phyloP scores from a whole-genome alignment of 140 eudicot species.

The Senecio squalidus region DNA sequence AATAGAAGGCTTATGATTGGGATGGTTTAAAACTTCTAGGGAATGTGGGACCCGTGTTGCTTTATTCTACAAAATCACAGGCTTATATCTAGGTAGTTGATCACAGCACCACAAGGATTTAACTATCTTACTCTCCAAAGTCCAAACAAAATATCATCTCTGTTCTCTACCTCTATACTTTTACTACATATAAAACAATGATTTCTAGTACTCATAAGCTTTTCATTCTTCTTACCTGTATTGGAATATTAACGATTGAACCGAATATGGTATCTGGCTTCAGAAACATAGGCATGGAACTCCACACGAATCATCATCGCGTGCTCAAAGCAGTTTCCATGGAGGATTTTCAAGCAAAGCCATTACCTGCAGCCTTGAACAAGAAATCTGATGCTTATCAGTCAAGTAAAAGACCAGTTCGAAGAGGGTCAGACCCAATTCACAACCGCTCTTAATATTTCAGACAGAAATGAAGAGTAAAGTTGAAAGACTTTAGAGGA shows the following conservation, averaged over 20 bases:
- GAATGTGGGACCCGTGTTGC: constrained; percentile 53
- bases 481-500: constrained; percentile 19
- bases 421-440: constrained; percentile 88
- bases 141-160: constrained; percentile 20
- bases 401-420: constrained; percentile 71
- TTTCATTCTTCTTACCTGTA: constrained; percentile 44
- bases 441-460: constrained; percentile 64
- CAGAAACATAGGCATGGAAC: constrained; percentile 39
- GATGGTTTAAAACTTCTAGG: constrained; percentile 47
- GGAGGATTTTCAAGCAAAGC: constrained; percentile 32
- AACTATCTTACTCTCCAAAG: constrained; percentile 31
- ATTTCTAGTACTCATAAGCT: constrained; percentile 25
- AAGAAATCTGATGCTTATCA: constrained; percentile 41
- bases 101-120: constrained; percentile 32
- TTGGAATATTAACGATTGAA: constrained; percentile 49
- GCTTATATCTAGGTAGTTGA: constrained; percentile 36
- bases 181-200: constrained; percentile 38
- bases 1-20: constrained; percentile 56
- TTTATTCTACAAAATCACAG: constrained; percentile 44
- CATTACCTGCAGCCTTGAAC: constrained; percentile 31
- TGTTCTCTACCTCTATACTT: constrained; percentile 13
- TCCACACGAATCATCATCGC: constrained; percentile 23
- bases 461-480: constrained; percentile 14
- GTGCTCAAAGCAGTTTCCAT: constrained; percentile 31
- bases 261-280: constrained; percentile 45